phyloP scores from a whole-genome alignment of 306 rosid genomes.

The Gastrolobium bilobum region DNA sequence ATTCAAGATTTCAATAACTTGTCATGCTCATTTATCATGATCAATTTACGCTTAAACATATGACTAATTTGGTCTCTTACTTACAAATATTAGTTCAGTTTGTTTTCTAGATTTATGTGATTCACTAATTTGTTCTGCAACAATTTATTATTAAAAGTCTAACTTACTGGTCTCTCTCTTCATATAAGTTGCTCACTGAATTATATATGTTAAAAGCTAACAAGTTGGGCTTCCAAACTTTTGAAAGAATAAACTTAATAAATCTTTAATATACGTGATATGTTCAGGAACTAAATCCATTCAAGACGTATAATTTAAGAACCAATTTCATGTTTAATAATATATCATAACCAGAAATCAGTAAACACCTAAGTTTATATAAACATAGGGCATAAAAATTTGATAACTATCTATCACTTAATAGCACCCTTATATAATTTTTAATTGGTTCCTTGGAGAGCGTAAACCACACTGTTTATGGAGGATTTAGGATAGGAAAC shows the following conservation, averaged over 20 bases:
- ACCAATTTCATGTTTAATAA: background rate
- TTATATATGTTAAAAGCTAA: background rate
- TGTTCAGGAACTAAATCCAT: background rate
- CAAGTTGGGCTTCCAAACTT: background rate
- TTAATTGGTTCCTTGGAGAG: background rate
- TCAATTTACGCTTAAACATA: background rate
- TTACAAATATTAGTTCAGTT: background rate
- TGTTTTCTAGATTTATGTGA: background rate
- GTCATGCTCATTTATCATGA: background rate
- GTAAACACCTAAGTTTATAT: background rate
- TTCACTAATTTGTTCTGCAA: background rate
- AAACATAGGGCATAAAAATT: background rate
- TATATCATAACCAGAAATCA: background rate
- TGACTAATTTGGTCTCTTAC: background rate
- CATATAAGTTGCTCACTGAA: background rate
- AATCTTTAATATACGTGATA: background rate
- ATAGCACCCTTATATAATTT: background rate
- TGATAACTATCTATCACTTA: background rate
- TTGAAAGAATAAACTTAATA: background rate
- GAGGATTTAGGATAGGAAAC: background rate
- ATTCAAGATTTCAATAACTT: background rate
- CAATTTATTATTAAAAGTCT: background rate
- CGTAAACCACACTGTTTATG: background rate
- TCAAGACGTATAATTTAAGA: background rate
- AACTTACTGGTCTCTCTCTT: background rate